These are phyloP conservation scores for Boletus huronensis DNA, from an alignment of 768 basidiomycete species.

Conservation along the genomic window DNA sequence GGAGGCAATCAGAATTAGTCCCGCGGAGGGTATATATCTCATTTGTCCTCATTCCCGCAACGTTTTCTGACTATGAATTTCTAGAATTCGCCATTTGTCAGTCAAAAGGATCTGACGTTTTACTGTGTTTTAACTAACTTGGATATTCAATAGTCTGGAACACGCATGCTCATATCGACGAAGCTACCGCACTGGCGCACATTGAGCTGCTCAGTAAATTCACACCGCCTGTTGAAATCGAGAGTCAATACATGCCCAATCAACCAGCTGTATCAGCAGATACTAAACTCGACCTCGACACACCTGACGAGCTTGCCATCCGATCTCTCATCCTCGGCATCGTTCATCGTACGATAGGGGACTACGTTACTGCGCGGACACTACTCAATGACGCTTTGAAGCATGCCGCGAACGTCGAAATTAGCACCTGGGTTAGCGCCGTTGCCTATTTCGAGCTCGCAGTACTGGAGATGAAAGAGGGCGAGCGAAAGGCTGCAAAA, in stretches of 20 bases:
- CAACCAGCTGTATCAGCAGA: not conserved
- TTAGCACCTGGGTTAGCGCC: slow-evolving; percentile 65
- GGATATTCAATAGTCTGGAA: slow-evolving; percentile 62
- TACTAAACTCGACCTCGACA: slow-evolving; percentile 49
- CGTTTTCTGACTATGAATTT: slow-evolving; percentile 2
- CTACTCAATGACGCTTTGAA: slow-evolving; percentile 52
- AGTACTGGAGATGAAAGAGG: slow-evolving; percentile 64
- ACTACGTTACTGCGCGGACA: slow-evolving; percentile 41
- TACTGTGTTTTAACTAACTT: slow-evolving; percentile 1
- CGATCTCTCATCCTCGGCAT: slow-evolving; percentile 69
- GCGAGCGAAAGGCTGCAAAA: slow-evolving; percentile 35
- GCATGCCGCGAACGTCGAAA: slow-evolving; percentile 38
- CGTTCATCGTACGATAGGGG: slow-evolving; percentile 54
- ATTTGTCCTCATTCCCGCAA: not conserved
- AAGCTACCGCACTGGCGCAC: slow-evolving; percentile 52
- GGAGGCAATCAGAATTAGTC: slow-evolving; percentile 58
- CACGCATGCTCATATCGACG: slow-evolving; percentile 58
- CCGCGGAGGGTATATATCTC: slow-evolving; percentile 57
- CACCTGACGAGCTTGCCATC: slow-evolving; percentile 65
- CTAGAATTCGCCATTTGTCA: slow-evolving; percentile 69
- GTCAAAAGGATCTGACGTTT: slow-evolving; percentile 22
- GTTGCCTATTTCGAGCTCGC: slow-evolving; percentile 69
- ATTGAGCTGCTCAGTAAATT: slow-evolving; percentile 51
- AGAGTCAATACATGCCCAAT: slow-evolving; percentile 25
- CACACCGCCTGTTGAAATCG: slow-evolving; percentile 42